Evolutionary conservation across 2,329 filamentous ascomycete genomes (phyloP).

Genomic region (Paracoccidioides lutzii): DNA sequence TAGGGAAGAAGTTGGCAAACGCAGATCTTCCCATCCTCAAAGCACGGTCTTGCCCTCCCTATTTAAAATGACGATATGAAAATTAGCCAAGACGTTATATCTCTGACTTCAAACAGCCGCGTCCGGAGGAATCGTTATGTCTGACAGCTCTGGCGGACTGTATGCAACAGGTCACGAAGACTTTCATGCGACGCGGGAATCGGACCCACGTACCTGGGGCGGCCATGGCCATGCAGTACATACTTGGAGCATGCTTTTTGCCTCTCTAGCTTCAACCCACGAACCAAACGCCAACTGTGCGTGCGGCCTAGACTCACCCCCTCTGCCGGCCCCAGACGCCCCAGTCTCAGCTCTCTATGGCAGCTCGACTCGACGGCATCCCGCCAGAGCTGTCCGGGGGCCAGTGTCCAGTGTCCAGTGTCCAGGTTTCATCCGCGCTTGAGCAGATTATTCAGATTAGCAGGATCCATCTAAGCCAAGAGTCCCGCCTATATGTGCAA

Average conservation of each 20-base stretch:
- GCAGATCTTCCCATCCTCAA: neutral
- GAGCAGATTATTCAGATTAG: neutral
- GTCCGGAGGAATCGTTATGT: neutral
- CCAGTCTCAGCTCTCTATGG: too few species aligned
- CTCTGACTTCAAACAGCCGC: neutral
- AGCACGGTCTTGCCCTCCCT: neutral
- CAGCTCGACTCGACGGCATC: neutral
- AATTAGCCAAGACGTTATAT: neutral
- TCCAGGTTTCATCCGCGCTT: neutral
- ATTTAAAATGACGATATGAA: neutral
- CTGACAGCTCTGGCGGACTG: neutral
- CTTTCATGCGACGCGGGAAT: neutral
- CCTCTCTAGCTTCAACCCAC: too few species aligned
- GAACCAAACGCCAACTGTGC: too few species aligned
- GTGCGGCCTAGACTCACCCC: too few species aligned
- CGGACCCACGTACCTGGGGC: neutral
- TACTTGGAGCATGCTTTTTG: too few species aligned
- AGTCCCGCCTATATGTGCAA: neutral
- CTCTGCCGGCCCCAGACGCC: too few species aligned
- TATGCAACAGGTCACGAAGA: neutral
- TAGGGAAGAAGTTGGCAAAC: neutral
- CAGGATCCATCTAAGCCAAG: neutral
- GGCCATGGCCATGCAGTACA: neutral
- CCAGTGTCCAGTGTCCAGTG: neutral
- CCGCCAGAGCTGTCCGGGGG: too few species aligned